Evolutionary conservation across 441 rosid species (phyloP), one percentile per base, ranked within the genome.

Genomic region (Geranium incanum): DNA sequence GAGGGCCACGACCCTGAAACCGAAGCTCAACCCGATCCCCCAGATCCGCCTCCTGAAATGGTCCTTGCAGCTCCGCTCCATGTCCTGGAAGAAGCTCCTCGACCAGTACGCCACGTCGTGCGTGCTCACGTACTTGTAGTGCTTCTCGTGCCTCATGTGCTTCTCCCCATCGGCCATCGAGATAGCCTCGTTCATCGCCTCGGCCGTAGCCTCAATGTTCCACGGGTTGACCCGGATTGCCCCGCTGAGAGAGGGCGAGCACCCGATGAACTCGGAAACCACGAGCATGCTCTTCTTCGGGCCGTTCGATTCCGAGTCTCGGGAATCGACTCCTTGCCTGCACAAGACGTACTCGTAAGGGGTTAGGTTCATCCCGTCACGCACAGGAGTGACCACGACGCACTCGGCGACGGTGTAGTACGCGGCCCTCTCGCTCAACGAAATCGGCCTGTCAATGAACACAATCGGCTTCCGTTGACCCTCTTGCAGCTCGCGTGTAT

Each of bases 81-180:
- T 91, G 83, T 93, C 98, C 78, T 88, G 98, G 79, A 86, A 55
- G 81, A 93, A 93, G 82, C 98, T 92, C 3, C 70, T 84, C 0
- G 98, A 90, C 98, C 98, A 92, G 71, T 92, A 92, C 1, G 91
- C 93, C 60, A 93, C 97, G 73, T 89, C 97, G 72, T 90, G 98
- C 0, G 95, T 87, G 73, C 92, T 89, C 68, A 93, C 95, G 69
- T 90, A 90, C 67, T 86, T 85, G 73, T 90, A 79, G 80, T 93
- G 97, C 81, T 90, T 93, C 78, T 93, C 97, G 5, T 93, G 98
- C 36, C 98, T 85, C 88, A 88, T 57, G 67, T 89, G 89, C 77
- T 89, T 93, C 80, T 90, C 98, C 19, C 78, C 76, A 74, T 86
- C 93, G 7, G 89, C 78, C 70, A 83, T 76, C 67, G 76, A 67